Evolutionary conservation across 1,139 yeast genomes (phyloP), one percentile per base, ranked within the genome.

Genomic region (Pichia sp.): DNA sequence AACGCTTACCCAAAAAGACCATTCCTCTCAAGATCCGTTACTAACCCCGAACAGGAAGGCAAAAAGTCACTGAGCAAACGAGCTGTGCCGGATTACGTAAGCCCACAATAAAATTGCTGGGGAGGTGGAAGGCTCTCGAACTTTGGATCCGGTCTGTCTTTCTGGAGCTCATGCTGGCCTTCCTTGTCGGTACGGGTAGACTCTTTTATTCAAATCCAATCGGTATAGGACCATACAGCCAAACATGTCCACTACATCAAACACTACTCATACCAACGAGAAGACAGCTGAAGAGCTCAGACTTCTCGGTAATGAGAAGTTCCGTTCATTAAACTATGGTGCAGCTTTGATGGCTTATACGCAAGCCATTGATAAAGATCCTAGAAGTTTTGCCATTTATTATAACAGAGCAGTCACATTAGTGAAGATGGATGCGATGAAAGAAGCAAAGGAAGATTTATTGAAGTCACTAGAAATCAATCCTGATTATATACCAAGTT

Each of bases 401-500:
- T 66, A 68, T 18, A 68, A 68, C 52, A 57, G 74, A 42, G 71
- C 71, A 4, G 72, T 72, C 2, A 65, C 68, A 9, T 63, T 62
- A 41, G 64, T 68, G 15, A 59, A 61, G 31, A 48, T 67, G 42
- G 67, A 65, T 32, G 54, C 63, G 14, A 57, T 59, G 46, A 63
- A 64, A 4, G 65, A 62, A 35, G 71, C 73, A 1, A 62, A 63
- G 30, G 52, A 48, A 5, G 74, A 70, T 51, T 50, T 68, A 28
- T 30, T 50, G 19, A 60, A 53, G 31, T 64, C 73, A 8, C 48
- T 63, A 8, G 56, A 56, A 15, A 34, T 67, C 1, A 59, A 63
- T 17, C 66, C 70, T 1, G 58, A 57, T 7, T 67, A 62, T 48
- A 62, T 69, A 33, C 67, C 70, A 17, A 68, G 68, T n/a, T 59